Conservation (phyloP, 2,329 filamentous ascomycete genomes). For the Xylariaceae sp. region DNA sequence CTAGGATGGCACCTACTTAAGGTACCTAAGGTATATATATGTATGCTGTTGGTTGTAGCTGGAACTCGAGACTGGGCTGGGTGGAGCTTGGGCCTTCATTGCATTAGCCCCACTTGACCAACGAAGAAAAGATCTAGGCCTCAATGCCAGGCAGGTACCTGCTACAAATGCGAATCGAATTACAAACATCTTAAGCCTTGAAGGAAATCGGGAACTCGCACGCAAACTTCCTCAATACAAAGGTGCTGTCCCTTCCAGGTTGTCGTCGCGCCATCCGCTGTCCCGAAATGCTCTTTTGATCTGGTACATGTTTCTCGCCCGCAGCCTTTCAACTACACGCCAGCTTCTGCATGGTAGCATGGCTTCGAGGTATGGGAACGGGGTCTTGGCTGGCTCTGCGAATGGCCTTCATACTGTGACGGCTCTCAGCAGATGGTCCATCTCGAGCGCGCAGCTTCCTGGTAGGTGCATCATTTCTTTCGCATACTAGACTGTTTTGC, state of each 20-base stretch:
- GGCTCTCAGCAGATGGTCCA: constrained; percentile 82
- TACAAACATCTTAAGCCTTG: too few species aligned
- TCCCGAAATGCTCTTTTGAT: constrained; percentile 12
- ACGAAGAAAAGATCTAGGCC: background rate
- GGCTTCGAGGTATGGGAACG: constrained; percentile 34
- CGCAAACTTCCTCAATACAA: too few species aligned
- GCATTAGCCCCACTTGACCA: background rate
- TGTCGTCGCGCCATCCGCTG: background rate
- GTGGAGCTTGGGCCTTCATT: too few species aligned
- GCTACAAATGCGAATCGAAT: too few species aligned
- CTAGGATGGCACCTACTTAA: too few species aligned
- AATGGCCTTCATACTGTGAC: constrained; percentile 64
- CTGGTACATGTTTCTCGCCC: constrained; percentile 21
- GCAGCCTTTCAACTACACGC: constrained; percentile 14
- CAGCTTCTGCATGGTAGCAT: constrained; percentile 29
- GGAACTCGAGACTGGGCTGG: too few species aligned
- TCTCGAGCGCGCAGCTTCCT: constrained; percentile 74
- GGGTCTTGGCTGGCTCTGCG: constrained; percentile 26
- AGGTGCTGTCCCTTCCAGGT: background rate
- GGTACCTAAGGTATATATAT: background rate
- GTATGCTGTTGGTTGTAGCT: too few species aligned
- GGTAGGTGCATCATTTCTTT: constrained; percentile 48
- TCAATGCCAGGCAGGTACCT: too few species aligned
- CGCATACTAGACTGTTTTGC: background rate
- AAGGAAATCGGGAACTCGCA: too few species aligned